Base-by-base conservation (phyloP, 352 stramenopile species). In the Pythium pectinolyticum region DNA sequence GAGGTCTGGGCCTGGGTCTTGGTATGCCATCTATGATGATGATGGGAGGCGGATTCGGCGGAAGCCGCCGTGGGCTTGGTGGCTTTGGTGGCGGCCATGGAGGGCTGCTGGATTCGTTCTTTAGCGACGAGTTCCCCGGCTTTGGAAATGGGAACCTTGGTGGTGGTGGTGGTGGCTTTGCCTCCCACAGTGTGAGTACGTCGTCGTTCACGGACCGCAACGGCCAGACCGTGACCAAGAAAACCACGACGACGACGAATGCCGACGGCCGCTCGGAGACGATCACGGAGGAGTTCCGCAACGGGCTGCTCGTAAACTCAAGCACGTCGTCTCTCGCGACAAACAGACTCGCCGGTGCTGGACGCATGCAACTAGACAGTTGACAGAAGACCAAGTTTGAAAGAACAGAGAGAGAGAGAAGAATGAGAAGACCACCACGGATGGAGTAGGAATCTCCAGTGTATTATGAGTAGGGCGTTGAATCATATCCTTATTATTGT, bases 161-260 rank as follows among this genome's bases (percentile, higher is more conserved):
- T 9, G 70, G 75, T 11, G 66, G 61, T 3, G 39, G 69, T 6
- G 75, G 70, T 22, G 74, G 74, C 5, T 80, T 85, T 15, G 77
- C 72, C 24, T 63, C 52, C 27, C 69, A 65, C 25, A 92, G 74
- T 40, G 75, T 86, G 34, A 90, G 78, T 47, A 80, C 77, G 61
- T 91, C 85, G 9, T 82, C 75, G 47, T 88, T 75, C 61, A 89
- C 73, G 12, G 82, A 94, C 48, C 80, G 69, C 22, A 88, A 80
- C 49, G 85, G 85, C 8, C 77, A 86, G 35, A 55, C 81, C n/a
- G 71, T 94, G n/a, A 90, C 70, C 7, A 85, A 86, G 58, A 91
- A 87, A 67, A 92, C 82, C 39, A 91, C 73, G 28, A 90, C 81
- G 5, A 92, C 75, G 0, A 72, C 71, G 5, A 77, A 77, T 17